Base-by-base conservation (phyloP, 2,329 filamentous ascomycete species). In the Microascus cirrosus region DNA sequence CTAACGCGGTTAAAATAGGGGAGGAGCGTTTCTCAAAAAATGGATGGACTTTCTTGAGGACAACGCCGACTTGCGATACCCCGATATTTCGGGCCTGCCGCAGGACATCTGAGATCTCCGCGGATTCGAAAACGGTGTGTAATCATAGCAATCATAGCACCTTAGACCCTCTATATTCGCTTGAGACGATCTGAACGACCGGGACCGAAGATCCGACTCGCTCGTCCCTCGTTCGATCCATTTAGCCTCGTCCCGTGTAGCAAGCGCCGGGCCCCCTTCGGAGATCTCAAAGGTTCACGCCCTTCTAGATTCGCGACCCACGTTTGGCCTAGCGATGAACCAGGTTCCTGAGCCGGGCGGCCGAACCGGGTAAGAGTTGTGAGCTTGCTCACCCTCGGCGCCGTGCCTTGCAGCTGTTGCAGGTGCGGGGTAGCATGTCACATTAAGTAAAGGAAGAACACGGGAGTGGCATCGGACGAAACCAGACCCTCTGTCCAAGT, bases 31-130 rank as follows among this genome's bases (percentile, higher is more conserved):
- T 68, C 78, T 97, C 61, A 91, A 90, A 71, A 79, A 79, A 61
- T 97, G 93, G 94, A 96, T 96, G 89, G 82, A 79, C 11, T 93
- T 87, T 69, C 77, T 97, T 34, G 93, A 97, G 71, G 90, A 96
- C 62, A 77, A 95, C 65, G 88, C 91, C 8, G 93, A 97, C 73
- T 74, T 97, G 63, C 79, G 94, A 67, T 97, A 96, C 72, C 90
- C 93, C 2, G 88, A 94, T 67, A 67, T 84, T 45, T 70, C 75
- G 7, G 70, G 69, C 13, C 61, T 79, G 51, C 61, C 59, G 53
- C 58, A 35, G 48, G 55, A 57, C 32, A 20, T 57, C 32, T 57
- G 32, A 53, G 15, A 34, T 15, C 51, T 50, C 7, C 45, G 20
- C 8, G 8, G 45, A 22, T 8, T 8, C 45, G n/a, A 22, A 50